Percentiles rank a stretch among this genome's conserved stretches.
These are phyloP conservation scores for Fulvia fulva DNA, from an alignment of 2,329 filamentous ascomycete species.

Conservation along the genomic window DNA sequence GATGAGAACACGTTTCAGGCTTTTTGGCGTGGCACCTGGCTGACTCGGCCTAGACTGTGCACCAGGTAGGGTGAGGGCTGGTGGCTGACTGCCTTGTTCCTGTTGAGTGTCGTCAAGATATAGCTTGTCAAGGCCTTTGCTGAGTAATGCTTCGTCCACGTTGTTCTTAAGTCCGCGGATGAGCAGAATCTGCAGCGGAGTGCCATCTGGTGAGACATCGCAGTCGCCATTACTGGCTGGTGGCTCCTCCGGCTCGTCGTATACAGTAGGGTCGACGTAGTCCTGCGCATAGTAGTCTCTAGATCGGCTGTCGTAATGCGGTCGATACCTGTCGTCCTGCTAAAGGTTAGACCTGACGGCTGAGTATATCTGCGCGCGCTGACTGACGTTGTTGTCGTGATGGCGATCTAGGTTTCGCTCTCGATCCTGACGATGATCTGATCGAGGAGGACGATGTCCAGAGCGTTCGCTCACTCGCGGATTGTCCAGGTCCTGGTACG, in stretches of 20 bases:
- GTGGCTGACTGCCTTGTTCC: conserved; percentile 29
- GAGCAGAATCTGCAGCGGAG: conserved; percentile 52
- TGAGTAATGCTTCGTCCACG: conserved; percentile 68
- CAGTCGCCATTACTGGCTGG: conserved; percentile 22
- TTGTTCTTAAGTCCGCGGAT: conserved; percentile 67
- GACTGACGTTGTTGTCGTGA: not conserved
- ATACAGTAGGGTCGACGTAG: conserved; percentile 10
- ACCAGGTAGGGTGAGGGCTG: not conserved
- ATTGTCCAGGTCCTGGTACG: conserved; percentile 12
- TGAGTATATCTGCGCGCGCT: not conserved
- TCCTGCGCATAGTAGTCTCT: conserved; percentile 10
- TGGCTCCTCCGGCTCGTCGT: conserved; percentile 19
- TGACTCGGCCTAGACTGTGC: not conserved
- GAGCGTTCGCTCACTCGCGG: not conserved
- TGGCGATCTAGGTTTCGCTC: not conserved
- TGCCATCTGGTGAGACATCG: conserved; percentile 21
- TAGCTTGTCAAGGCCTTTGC: conserved; percentile 68
- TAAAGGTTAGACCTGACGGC: conserved; percentile 12
- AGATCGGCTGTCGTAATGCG: conserved; percentile 11
- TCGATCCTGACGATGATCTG: not conserved
- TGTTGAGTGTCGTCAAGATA: conserved; percentile 47
- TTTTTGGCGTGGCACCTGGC: conserved; percentile 59
- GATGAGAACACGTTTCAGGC: conserved; percentile 71
- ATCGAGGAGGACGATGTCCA: not conserved
- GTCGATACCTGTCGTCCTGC: conserved; percentile 13